Conservation (phyloP, 2,329 filamentous ascomycete species). For the Trichophyton schoenleinii region DNA sequence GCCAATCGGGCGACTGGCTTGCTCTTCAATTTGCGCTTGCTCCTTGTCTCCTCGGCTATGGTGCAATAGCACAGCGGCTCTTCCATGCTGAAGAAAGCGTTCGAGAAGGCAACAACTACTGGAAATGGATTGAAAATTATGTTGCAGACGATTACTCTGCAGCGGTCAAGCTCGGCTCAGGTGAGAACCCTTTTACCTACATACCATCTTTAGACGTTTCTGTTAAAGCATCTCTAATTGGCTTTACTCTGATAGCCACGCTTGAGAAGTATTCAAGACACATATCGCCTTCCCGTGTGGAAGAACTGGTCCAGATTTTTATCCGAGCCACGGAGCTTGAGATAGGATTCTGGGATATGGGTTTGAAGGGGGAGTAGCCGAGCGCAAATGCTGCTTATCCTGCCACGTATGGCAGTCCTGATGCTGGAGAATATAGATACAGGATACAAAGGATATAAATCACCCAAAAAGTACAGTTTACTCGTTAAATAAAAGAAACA, state of each 20-base stretch:
- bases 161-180: slow-evolving; percentile 57
- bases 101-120: slow-evolving; percentile 60
- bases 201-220: neutral
- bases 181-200: slow-evolving; percentile 34
- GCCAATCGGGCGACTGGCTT: slow-evolving; percentile 76
- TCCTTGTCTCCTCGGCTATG: slow-evolving; percentile 84
- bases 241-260: slow-evolving; percentile 40
- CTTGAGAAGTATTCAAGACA: slow-evolving; percentile 62
- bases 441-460: too few relatives aligned
- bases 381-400: neutral
- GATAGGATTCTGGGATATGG: slow-evolving; percentile 64
- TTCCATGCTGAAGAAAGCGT: slow-evolving; percentile 48
- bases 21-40: slow-evolving; percentile 73
- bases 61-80: slow-evolving; percentile 61
- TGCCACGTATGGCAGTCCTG: neutral
- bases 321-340: slow-evolving; percentile 74
- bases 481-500: too few relatives aligned
- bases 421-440: too few relatives aligned
- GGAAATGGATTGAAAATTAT: slow-evolving; percentile 87
- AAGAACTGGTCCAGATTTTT: slow-evolving; percentile 74
- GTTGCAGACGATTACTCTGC: slow-evolving; percentile 64
- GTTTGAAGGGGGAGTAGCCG: slow-evolving; percentile 22
- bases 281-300: slow-evolving; percentile 62
- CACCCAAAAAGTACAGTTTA: too few relatives aligned
- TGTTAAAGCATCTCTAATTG: slow-evolving; percentile 8